phyloP scores from a whole-genome alignment of 1,139 yeast species.

The Yueomyces sp. region DNA sequence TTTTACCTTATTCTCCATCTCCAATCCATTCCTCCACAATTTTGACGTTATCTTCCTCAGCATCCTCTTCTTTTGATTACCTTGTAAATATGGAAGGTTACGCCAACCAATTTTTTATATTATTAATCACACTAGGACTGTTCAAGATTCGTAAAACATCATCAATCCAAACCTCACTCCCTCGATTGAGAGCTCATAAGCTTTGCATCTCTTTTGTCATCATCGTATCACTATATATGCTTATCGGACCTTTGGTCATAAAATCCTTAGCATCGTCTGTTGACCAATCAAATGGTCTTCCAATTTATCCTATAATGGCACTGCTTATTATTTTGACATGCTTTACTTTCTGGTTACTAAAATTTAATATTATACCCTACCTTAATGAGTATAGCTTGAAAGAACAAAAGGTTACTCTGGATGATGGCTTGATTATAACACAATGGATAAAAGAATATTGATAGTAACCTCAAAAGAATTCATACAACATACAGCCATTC shows the following conservation, averaged over 20 bases:
- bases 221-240: conserved; percentile 7
- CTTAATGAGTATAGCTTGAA: conserved; percentile 32
- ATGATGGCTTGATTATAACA: conserved; percentile 45
- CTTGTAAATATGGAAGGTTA: conserved; percentile 48
- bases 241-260: conserved; percentile 10
- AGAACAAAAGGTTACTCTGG: conserved; percentile 28
- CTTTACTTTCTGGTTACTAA: conserved; percentile 36
- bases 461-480: neutral
- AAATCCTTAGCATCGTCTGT: neutral
- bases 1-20: conserved; percentile 28
- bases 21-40: neutral
- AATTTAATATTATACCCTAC: conserved; percentile 35
- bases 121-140: conserved; percentile 39
- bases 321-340: conserved; percentile 26
- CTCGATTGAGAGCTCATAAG: conserved; percentile 25
- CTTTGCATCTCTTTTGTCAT: no score
- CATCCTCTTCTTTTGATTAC: conserved; percentile 43
- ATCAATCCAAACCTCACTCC: conserved; percentile 32
- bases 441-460: conserved; percentile 28
- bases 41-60: conserved; percentile 2
- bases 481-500: no score
- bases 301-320: conserved; percentile 39
- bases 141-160: conserved; percentile 33
- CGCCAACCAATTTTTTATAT: conserved; percentile 38
- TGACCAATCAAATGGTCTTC: conserved; percentile 24